phyloP scores from a whole-genome alignment of 1,284 basidiomycete genomes.

The Rugosomyces carneus region DNA sequence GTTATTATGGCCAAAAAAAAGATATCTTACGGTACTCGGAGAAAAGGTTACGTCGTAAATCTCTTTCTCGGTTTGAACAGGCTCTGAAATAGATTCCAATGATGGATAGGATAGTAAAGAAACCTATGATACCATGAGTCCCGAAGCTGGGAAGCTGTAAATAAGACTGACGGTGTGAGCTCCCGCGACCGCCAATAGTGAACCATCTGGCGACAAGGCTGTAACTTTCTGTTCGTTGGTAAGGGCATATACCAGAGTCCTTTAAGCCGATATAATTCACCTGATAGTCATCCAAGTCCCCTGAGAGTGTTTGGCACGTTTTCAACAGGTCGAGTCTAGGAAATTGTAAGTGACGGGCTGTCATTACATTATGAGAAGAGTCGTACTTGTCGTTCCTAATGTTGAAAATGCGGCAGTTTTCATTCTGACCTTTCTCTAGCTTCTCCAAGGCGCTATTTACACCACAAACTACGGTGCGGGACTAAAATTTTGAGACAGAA shows the following conservation, averaged over 20 bases:
- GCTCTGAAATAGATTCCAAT: constrained; percentile 41
- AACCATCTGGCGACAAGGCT: constrained; percentile 60
- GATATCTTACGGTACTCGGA: constrained; percentile 24
- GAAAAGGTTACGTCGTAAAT: constrained; percentile 75
- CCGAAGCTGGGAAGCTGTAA: background rate
- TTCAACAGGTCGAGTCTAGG: constrained; percentile 48
- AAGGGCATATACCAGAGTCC: background rate
- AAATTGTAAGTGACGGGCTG: background rate
- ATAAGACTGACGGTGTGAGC: constrained; percentile 49
- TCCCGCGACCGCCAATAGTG: constrained; percentile 56
- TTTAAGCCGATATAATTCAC: constrained; percentile 33
- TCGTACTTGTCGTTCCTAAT: constrained; percentile 56
- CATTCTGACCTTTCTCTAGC: constrained; percentile 62
- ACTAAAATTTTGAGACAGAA: constrained; percentile 19
- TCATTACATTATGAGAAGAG: background rate
- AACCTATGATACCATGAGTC: constrained; percentile 39
- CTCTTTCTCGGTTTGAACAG: constrained; percentile 56
- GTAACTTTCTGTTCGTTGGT: constrained; percentile 62
- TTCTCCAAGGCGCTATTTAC: constrained; percentile 72
- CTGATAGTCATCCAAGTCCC: constrained; percentile 75
- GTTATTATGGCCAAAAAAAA: background rate
- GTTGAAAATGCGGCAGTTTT: constrained; percentile 75
- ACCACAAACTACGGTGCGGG: constrained; percentile 68
- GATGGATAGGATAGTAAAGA: constrained; percentile 65
- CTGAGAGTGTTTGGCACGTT: constrained; percentile 57